Evolutionary conservation across 2,329 filamentous ascomycete species (phyloP), one percentile per base, ranked within the genome.

Genomic region (Chaetomiaceae sp.): DNA sequence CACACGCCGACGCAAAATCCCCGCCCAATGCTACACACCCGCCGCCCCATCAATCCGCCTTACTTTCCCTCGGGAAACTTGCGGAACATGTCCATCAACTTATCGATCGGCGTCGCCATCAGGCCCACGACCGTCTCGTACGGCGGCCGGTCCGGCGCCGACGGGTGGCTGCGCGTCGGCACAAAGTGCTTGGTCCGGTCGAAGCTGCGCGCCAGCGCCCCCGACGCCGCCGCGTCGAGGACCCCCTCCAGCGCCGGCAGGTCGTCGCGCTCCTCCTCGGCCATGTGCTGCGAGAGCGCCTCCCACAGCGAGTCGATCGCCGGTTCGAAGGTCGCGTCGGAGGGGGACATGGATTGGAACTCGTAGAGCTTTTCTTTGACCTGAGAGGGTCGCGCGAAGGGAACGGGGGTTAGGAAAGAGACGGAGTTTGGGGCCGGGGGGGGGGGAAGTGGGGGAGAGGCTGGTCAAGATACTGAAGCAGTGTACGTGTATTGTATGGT

Each of bases 41-140:
- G 11, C 14, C 21, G 14, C 13, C 43, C 9, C 10, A n/a, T 10
- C 27, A 40, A 21, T 27, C 5, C 13, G 10, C 10, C 11, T 11
- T 42, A 52, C 43, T 41, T 46, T 10, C 14, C 49, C 23, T 73
- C 66, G 8, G 62, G 62, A 25, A 64, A 62, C 50, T 54, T 62
- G 2, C 77, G 78, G 58, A 81, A 85, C 62, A 75, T 78, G 63
- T 84, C 79, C 33, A 67, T 67, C 29, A 85, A 56, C 54, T 73
- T 74, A 62, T 84, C 82, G 16, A 84, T 68, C 0, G 81, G 81
- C 13, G 80, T 78, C 0, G 76, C 67, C 64, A 85, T 56, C 20
- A 85, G 58, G 0, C 76, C 79, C 53, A 73, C 73, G 0, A 72
- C 76, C 0, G 75, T 79, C 69, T 84, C 79, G 54, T 81, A 83